Evolutionary conservation across 257 asterid species (phyloP).

Genomic region (Orobanche coerulescens): DNA sequence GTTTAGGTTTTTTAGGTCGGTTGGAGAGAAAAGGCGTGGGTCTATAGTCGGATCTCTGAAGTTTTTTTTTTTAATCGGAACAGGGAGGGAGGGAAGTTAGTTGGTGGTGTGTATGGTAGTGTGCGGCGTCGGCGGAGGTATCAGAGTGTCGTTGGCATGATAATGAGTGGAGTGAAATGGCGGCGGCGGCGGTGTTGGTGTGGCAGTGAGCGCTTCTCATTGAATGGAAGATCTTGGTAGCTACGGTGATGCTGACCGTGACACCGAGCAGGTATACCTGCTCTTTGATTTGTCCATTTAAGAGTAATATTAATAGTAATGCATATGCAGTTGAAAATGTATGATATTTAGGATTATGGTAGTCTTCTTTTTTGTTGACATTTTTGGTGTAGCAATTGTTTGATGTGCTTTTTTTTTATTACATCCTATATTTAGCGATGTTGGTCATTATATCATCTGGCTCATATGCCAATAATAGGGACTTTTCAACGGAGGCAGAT

Average conservation of each 20-base stretch:
- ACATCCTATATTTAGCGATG: too few species aligned
- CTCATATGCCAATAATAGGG: too few species aligned
- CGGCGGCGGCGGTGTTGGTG: slow-evolving; percentile 75
- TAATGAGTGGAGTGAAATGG: slow-evolving; percentile 77
- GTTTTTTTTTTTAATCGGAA: slow-evolving; percentile 19
- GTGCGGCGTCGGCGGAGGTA: slow-evolving; percentile 50
- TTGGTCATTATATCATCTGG: too few species aligned
- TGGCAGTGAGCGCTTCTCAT: slow-evolving; percentile 64
- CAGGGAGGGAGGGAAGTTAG: slow-evolving; percentile 29
- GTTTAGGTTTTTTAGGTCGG: slow-evolving; percentile 29
- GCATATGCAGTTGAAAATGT: background rate
- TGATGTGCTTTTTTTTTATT: too few species aligned
- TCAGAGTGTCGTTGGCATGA: slow-evolving; percentile 47
- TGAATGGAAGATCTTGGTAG: slow-evolving; percentile 99
- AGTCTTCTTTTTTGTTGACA: too few species aligned
- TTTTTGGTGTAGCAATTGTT: too few species aligned
- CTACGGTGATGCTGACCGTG: slow-evolving; percentile 74
- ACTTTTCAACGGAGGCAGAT: too few species aligned
- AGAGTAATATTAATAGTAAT: background rate
- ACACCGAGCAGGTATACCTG: slow-evolving; percentile 64
- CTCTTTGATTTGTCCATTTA: slow-evolving; percentile 15
- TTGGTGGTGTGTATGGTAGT: slow-evolving; percentile 54
- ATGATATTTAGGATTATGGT: background rate
- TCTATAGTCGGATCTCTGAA: slow-evolving; percentile 21
- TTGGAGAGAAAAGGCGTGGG: slow-evolving; percentile 11